Base-by-base conservation (phyloP, 495 filamentous ascomycete species). In the Clavariopsis aquatica region DNA sequence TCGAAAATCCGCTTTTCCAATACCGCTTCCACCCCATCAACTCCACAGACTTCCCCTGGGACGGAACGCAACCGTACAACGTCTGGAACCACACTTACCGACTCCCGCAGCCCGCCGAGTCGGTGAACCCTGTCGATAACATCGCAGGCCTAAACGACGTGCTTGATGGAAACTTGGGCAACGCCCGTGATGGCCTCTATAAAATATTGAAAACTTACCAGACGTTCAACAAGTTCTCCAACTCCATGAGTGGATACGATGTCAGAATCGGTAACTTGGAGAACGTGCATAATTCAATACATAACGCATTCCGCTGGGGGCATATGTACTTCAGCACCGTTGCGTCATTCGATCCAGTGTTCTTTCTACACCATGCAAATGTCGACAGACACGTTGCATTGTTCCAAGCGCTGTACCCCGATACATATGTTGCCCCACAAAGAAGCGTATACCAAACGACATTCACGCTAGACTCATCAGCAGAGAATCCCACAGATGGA, bases 381-480 rank as follows among this genome's bases (percentile, higher is more conserved):
- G 60, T 62, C 3, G 60, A 62, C 27, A 49, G 60, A 7, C 38
- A 49, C 7, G 9, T 54, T 47, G 60, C 60, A 10, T 19, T 62
- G 2, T 62, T 54, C 53, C 60, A 62, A 43, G 60, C 49, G 15
- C 13, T 62, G 34, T 62, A 62, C 24, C 60, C 60, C 6, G 36
- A 31, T 4, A 45, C 60, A 1, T 62, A 60, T 22, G 57, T 60
- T 9, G 45, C 26, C 27, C 79, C 87, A 9, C 71, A 79, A 26
- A 46, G 73, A 4, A 29, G 15, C 12, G 6, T 20, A 7, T 24
- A 43, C 15, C 43, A 60, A 22, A 60, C 22, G 5, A 60, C 57
- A 1, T 60, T 38, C 57, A 49, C 57, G 10, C 22, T 60, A 1
- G 28, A 60, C 12, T 20, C 24, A 3, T 8, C 5, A 8, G 9